Percentiles rank a stretch among this genome's conserved stretches.
Conservation (phyloP, 176 grass and related monocot genomes). For the Avena insularis region DNA sequence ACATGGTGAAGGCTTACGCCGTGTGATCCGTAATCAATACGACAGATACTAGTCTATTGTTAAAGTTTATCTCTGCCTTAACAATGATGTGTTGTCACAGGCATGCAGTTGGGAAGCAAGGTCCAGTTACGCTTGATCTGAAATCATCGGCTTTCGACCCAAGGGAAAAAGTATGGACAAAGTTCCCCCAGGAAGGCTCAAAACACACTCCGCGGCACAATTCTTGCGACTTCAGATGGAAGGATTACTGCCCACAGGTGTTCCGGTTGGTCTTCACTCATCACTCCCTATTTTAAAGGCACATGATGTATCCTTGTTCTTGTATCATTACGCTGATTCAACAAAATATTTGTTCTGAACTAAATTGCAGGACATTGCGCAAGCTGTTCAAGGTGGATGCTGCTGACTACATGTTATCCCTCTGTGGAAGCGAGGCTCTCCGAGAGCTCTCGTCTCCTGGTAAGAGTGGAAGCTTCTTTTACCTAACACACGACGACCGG, state of each 20-base stretch:
- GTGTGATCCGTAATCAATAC: neutral
- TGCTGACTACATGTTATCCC: slow-evolving; percentile 96
- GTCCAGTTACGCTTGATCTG: slow-evolving; percentile 66
- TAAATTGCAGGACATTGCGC: slow-evolving; percentile 76
- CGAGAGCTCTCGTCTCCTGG: slow-evolving; percentile 93
- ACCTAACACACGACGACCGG: slow-evolving; percentile 84
- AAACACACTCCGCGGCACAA: slow-evolving; percentile 91
- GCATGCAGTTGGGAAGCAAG: slow-evolving; percentile 94
- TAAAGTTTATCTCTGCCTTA: slow-evolving; percentile 6
- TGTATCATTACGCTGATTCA: slow-evolving; percentile 37
- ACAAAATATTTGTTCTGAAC: slow-evolving; percentile 29
- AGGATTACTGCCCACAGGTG: slow-evolving; percentile 95
- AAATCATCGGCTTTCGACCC: slow-evolving; percentile 94
- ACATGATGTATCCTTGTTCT: slow-evolving; percentile 25
- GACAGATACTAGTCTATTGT: neutral
- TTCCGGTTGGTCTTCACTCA: slow-evolving; percentile 77
- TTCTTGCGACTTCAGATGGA: slow-evolving; percentile 98
- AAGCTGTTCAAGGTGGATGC: slow-evolving; percentile 96
- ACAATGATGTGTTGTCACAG: slow-evolving; percentile 54
- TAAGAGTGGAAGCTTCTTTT: slow-evolving; percentile 99
- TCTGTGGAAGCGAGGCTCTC: slow-evolving; percentile 90
- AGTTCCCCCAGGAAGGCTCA: slow-evolving; percentile 93
- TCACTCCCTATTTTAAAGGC: slow-evolving; percentile 26
- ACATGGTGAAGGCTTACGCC: neutral
- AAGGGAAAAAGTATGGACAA: slow-evolving; percentile 96